Conservation (phyloP, 208 protist genomes). For the Endotrypanum monterogeii region DNA sequence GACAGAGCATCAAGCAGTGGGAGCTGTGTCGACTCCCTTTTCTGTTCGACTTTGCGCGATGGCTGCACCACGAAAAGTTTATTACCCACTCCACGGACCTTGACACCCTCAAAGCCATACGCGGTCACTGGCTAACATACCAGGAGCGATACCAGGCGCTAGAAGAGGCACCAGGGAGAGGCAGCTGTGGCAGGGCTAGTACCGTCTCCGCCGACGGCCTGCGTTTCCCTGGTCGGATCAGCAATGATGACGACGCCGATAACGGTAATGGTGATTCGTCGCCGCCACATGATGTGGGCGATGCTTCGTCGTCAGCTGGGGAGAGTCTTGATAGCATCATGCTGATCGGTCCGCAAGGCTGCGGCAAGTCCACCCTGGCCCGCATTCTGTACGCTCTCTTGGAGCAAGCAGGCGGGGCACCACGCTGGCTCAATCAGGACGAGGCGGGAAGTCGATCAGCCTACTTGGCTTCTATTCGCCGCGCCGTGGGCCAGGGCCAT, state of each 20-base stretch:
- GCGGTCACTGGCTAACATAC: slow-evolving; percentile 60
- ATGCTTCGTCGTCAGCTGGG: neutral
- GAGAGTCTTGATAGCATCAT: slow-evolving; percentile 50
- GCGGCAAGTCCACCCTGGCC: slow-evolving; percentile 83
- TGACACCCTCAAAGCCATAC: slow-evolving; percentile 41
- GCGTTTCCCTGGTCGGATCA: neutral
- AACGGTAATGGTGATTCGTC: neutral
- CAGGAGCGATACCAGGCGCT: slow-evolving; percentile 42
- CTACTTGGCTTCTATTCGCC: slow-evolving; percentile 60
- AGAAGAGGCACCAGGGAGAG: neutral
- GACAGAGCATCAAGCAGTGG: slow-evolving; percentile 53
- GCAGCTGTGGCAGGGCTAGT: neutral
- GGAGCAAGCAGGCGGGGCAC: slow-evolving; percentile 47
- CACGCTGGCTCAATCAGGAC: slow-evolving; percentile 87
- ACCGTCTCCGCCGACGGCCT: neutral
- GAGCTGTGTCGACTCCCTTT: slow-evolving; percentile 52
- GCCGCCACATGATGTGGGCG: neutral
- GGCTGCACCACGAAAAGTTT: slow-evolving; percentile 63
- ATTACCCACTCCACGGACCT: slow-evolving; percentile 56
- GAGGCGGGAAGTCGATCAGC: slow-evolving; percentile 51
- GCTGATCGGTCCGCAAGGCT: slow-evolving; percentile 78
- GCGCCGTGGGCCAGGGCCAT: slow-evolving; percentile 30
- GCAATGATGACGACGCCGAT: neutral
- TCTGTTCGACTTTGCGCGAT: slow-evolving; percentile 61
- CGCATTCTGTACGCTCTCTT: slow-evolving; percentile 61